Evolutionary conservation across 83 land plant genomes (phyloP).

Genomic region (Thuja plicata): DNA sequence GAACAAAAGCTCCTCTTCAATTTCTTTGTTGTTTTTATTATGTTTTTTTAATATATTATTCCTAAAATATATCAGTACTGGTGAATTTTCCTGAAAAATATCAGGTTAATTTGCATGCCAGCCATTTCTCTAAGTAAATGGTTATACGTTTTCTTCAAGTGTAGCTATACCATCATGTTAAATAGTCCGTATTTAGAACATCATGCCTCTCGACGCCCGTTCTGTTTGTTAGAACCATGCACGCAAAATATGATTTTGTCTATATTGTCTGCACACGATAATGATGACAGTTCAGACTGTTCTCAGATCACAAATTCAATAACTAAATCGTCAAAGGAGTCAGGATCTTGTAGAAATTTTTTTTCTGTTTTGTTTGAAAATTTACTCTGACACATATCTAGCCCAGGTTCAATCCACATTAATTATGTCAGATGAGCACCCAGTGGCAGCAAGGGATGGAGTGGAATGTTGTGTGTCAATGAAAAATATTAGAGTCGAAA

Average conservation of each 20-base stretch:
- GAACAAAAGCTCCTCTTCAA: background rate
- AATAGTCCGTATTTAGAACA: background rate
- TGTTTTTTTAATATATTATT: background rate
- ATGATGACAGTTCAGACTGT: background rate
- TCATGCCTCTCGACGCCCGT: background rate
- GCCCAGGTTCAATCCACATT: background rate
- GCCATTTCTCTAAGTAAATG: background rate
- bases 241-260: background rate
- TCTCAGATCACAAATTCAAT: background rate
- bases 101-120: background rate
- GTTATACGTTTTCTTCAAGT: background rate
- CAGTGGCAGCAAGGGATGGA: too few relatives aligned
- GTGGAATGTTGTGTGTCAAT: too few relatives aligned
- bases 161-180: background rate
- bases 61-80: background rate
- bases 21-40: background rate
- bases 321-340: background rate
- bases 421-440: background rate
- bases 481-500: too few relatives aligned
- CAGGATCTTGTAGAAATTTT: background rate
- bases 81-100: background rate
- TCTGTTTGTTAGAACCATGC: background rate
- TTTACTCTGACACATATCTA: background rate
- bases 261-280: background rate
- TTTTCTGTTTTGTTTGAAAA: background rate